Conservation (phyloP, 768 basidiomycete species). For the Tricholomella constricta region DNA sequence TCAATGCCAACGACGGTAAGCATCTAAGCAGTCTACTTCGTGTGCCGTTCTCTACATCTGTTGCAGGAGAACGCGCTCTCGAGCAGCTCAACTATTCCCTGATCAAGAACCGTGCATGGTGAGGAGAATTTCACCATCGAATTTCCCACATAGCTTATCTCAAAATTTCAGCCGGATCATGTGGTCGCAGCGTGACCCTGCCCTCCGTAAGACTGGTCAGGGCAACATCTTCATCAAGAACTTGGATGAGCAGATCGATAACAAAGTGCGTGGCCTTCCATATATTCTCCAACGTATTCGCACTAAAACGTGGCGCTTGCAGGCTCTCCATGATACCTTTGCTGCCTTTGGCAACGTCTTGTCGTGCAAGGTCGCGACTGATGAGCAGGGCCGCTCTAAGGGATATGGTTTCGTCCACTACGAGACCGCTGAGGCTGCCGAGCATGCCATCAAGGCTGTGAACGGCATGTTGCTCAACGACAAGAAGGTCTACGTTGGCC, state of each 20-base stretch:
- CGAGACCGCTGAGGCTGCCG: slow-evolving; percentile 95
- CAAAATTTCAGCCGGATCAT: slow-evolving; percentile 82
- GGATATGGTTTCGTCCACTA: slow-evolving; percentile 99
- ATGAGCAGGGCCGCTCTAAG: slow-evolving; percentile 92
- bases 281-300: background rate
- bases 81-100: slow-evolving; percentile 99
- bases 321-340: slow-evolving; percentile 99
- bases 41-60: slow-evolving; percentile 6
- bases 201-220: slow-evolving; percentile 98
- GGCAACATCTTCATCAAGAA: slow-evolving; percentile 99
- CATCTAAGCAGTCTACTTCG: slow-evolving; percentile 15
- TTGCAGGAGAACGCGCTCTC: slow-evolving; percentile 89
- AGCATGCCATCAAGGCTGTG: slow-evolving; percentile 95
- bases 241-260: slow-evolving; percentile 94
- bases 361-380: slow-evolving; percentile 98
- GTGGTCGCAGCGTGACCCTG: slow-evolving; percentile 99
- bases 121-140: slow-evolving; percentile 24
- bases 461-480: slow-evolving; percentile 99
- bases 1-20: slow-evolving; percentile 90
- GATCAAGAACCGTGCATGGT: slow-evolving; percentile 98
- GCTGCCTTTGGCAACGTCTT: slow-evolving; percentile 98
- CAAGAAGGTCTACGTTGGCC: slow-evolving; percentile 98
- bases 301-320: background rate
- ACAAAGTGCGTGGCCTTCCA: slow-evolving; percentile 73
- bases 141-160: slow-evolving; percentile 10